phyloP scores from a whole-genome alignment of 768 basidiomycete genomes.

The Podaxis sp. region DNA sequence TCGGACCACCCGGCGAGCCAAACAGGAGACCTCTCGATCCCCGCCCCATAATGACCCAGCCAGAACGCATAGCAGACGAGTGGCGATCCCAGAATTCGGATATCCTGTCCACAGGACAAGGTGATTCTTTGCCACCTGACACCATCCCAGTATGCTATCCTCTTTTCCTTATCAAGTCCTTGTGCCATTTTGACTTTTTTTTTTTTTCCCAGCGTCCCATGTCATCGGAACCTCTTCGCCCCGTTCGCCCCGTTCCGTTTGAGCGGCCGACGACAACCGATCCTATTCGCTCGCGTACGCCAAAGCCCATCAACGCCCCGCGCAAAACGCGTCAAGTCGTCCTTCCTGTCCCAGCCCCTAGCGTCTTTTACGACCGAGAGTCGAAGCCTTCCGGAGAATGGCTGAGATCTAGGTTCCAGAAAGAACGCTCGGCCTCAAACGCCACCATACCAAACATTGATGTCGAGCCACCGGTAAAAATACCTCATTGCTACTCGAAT shows the following conservation, averaged over 20 bases:
- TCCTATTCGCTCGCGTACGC: conserved; percentile 3
- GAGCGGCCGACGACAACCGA: conserved; percentile 6
- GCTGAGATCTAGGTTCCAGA: conserved; percentile 21
- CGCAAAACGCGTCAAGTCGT: conserved; percentile 14
- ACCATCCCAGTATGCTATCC: neutral
- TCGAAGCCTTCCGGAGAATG: conserved; percentile 12
- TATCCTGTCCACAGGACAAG: conserved; percentile 17
- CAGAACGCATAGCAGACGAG: conserved; percentile 31
- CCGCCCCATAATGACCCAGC: conserved; percentile 17
- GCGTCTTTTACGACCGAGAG: neutral
- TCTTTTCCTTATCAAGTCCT: neutral
- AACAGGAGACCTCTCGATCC: neutral
- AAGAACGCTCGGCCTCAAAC: conserved; percentile 29
- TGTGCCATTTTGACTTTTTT: neutral
- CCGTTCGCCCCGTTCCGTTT: neutral
- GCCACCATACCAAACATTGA: conserved; percentile 41
- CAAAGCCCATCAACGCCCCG: neutral
- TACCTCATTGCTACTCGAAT: neutral
- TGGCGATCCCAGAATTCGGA: conserved; percentile 32
- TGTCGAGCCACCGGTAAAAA: conserved; percentile 47
- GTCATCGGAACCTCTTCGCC: neutral
- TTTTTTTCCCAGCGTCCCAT: conserved; percentile 2
- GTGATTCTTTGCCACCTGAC: conserved; percentile 13
- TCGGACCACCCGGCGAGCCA: neutral
- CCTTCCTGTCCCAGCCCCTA: conserved; percentile 20